Evolutionary conservation across 2,329 filamentous ascomycete species (phyloP).

Genomic region (Sclerotinia nivalis): DNA sequence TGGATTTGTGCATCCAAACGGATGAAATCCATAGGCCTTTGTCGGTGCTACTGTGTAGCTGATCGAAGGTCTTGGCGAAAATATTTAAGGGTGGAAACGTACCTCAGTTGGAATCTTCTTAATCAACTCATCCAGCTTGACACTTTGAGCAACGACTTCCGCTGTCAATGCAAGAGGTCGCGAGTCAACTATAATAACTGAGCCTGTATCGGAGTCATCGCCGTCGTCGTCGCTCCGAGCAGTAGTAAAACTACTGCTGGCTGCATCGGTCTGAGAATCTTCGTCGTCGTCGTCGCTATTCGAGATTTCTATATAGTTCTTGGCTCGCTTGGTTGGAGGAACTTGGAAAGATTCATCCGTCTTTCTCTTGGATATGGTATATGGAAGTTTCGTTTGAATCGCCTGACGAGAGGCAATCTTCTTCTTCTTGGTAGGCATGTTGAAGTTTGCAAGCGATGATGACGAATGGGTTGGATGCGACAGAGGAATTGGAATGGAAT

Average conservation of each 20-base stretch:
- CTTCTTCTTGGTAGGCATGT: slow-evolving; percentile 5
- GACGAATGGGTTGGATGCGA: no score
- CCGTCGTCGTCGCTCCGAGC: neutral
- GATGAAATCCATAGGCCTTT: neutral
- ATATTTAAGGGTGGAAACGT: neutral
- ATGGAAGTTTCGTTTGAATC: neutral
- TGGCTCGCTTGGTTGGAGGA: slow-evolving; percentile 19
- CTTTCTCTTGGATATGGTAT: neutral
- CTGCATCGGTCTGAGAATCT: neutral
- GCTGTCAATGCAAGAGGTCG: neutral
- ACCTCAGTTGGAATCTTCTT: neutral
- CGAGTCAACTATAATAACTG: slow-evolving; percentile 8
- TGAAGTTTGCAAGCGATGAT: neutral
- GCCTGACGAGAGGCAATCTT: neutral
- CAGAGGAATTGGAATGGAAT: neutral
- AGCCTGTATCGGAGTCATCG: neutral
- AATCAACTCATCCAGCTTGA: neutral
- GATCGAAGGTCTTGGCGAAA: neutral
- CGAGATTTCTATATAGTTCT: neutral
- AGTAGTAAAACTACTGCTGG: neutral
- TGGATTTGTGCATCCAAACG: neutral
- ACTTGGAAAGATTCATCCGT: neutral
- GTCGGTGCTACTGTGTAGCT: no score
- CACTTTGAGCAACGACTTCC: neutral
- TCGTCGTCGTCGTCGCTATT: neutral